phyloP scores from a whole-genome alignment of 1,139 yeast genomes.

The Diutina mesorugosa region DNA sequence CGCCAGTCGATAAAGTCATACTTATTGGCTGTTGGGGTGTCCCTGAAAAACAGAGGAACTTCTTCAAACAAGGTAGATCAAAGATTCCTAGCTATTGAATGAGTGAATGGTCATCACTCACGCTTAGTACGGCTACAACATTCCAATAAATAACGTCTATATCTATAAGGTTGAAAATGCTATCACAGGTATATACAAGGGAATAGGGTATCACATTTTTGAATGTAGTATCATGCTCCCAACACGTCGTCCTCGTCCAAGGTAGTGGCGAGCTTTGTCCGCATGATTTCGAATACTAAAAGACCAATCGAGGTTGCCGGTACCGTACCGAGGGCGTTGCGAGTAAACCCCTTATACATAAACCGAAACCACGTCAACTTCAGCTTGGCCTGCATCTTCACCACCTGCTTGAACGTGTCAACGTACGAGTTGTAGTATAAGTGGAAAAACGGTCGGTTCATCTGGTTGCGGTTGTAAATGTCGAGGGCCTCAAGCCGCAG shows the following conservation, averaged over 20 bases:
- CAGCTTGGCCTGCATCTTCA: constrained; percentile 40
- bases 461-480: constrained; percentile 27
- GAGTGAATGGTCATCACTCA: no score
- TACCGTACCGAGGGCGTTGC: constrained; percentile 61
- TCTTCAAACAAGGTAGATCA: no score
- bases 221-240: neutral
- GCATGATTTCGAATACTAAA: constrained; percentile 71
- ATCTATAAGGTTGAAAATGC: neutral
- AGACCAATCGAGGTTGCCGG: constrained; percentile 86
- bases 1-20: no score
- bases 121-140: neutral
- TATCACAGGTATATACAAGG: neutral
- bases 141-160: neutral
- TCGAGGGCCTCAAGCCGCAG: constrained; percentile 73
- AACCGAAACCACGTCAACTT: constrained; percentile 47
- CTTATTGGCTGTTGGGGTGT: no score
- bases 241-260: constrained; percentile 9
- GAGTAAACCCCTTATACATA: constrained; percentile 65
- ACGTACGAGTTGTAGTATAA: constrained; percentile 57
- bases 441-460: constrained; percentile 26
- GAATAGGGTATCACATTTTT: neutral
- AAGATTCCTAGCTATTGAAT: no score
- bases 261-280: constrained; percentile 32
- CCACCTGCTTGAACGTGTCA: constrained; percentile 54
- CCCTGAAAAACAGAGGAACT: no score